These are phyloP conservation scores for Chalciporus sp. DNA, from an alignment of 1,284 basidiomycete species.

Conservation along the genomic window DNA sequence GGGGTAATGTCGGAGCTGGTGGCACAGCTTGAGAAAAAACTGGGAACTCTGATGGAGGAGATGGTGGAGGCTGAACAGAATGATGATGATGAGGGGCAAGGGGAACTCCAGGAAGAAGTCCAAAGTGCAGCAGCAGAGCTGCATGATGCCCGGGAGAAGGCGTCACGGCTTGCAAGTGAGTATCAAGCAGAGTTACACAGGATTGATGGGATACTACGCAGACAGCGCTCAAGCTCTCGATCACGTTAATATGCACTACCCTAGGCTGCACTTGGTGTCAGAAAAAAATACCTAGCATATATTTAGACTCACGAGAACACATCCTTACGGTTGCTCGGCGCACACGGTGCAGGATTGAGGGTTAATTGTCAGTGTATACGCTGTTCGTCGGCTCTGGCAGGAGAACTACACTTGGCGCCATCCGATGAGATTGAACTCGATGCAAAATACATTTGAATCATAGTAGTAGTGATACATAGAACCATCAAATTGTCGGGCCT, in stretches of 20 bases:
- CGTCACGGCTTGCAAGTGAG: slow-evolving; percentile 24
- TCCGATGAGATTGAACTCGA: no score
- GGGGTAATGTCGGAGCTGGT: slow-evolving; percentile 33
- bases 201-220: slow-evolving; percentile 28
- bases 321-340: not conserved
- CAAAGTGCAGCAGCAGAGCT: slow-evolving; percentile 25
- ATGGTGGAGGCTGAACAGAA: slow-evolving; percentile 30
- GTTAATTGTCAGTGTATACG: no score
- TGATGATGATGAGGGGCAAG: slow-evolving; percentile 33
- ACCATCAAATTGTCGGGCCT: not conserved
- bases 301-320: not conserved
- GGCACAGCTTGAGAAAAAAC: slow-evolving; percentile 38
- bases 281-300: not conserved
- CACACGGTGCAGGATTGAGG: no score
- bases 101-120: slow-evolving; percentile 31
- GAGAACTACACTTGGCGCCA: no score
- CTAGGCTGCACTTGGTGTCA: not conserved
- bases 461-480: not conserved
- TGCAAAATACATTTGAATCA: no score
- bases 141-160: slow-evolving; percentile 25
- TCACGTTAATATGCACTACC: not conserved
- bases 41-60: slow-evolving; percentile 29
- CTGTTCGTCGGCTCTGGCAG: no score
- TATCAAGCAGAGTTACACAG: slow-evolving; percentile 31
- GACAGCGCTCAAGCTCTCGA: slow-evolving; percentile 2